phyloP scores from a whole-genome alignment of 257 asterid species.

The Datura wrightii region DNA sequence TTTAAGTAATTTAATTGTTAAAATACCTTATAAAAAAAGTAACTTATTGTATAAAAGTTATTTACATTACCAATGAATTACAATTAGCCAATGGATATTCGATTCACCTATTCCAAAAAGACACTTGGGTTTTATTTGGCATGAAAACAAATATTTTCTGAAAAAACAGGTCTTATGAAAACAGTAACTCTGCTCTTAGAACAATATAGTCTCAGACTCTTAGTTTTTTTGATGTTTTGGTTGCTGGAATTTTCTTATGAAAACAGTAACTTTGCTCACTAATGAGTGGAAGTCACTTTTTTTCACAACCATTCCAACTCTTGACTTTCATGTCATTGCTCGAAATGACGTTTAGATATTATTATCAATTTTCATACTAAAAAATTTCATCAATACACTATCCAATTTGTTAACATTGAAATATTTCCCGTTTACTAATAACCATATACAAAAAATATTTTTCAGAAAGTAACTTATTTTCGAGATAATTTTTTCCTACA shows the following conservation, averaged over 20 bases:
- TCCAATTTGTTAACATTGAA: slow-evolving; percentile 4
- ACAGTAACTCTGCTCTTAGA: background rate
- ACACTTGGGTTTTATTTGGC: background rate
- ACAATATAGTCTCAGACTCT: too few species aligned
- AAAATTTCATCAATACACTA: background rate
- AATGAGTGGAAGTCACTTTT: background rate
- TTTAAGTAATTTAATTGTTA: background rate
- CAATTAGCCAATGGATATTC: background rate
- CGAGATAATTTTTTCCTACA: background rate
- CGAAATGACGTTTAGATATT: background rate
- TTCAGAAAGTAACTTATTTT: slow-evolving; percentile 24
- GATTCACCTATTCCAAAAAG: background rate
- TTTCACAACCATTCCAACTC: background rate
- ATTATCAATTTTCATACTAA: slow-evolving; percentile 5
- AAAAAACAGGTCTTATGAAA: background rate
- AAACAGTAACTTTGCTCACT: background rate
- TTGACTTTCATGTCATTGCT: background rate
- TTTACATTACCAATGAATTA: background rate
- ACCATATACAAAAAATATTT: background rate
- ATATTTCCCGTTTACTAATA: background rate
- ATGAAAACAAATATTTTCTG: background rate
- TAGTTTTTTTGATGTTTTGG: background rate
- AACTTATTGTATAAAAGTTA: background rate
- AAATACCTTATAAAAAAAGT: background rate
- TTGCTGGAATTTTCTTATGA: background rate